A percentile compares a stretch with the other conserved stretches of the same genome.
Evolutionary conservation across 305 asterid genomes (phyloP).

Genomic region (Fraxinus platypoda): DNA sequence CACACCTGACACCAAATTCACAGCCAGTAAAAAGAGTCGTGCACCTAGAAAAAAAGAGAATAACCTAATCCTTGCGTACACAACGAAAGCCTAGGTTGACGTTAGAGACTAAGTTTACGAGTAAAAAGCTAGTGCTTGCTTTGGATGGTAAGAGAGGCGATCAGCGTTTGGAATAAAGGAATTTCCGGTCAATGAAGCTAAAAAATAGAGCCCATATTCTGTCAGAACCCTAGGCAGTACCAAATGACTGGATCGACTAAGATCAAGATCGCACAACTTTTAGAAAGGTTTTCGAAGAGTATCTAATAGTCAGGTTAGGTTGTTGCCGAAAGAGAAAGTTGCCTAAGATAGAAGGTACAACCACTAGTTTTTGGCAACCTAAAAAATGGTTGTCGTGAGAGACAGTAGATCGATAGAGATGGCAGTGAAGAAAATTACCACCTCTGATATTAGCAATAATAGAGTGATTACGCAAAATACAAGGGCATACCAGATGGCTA

Average conservation of each 20-base stretch:
- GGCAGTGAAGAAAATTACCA: not conserved
- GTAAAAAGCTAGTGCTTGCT: not conserved
- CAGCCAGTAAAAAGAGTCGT: not conserved
- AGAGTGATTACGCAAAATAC: too few relatives aligned
- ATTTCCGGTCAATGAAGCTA: not conserved
- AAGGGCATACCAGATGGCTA: not conserved
- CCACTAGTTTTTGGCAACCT: not conserved
- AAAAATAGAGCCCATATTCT: not conserved
- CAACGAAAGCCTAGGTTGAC: not conserved
- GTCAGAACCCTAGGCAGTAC: not conserved
- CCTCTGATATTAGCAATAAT: not conserved
- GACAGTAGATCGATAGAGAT: not conserved
- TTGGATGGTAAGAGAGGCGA: not conserved
- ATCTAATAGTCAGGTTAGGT: not conserved
- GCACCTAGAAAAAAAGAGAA: not conserved
- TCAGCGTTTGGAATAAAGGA: not conserved
- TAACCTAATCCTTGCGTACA: not conserved
- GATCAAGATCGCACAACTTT: not conserved
- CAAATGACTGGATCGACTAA: not conserved
- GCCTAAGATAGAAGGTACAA: not conserved
- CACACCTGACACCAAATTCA: not conserved
- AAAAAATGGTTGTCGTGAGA: not conserved
- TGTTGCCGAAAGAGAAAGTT: not conserved
- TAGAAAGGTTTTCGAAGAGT: not conserved
- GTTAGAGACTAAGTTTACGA: not conserved